These are phyloP conservation scores for Epipyxis sp. DNA, from an alignment of 108 stramenopile genomes.

Conservation along the genomic window DNA sequence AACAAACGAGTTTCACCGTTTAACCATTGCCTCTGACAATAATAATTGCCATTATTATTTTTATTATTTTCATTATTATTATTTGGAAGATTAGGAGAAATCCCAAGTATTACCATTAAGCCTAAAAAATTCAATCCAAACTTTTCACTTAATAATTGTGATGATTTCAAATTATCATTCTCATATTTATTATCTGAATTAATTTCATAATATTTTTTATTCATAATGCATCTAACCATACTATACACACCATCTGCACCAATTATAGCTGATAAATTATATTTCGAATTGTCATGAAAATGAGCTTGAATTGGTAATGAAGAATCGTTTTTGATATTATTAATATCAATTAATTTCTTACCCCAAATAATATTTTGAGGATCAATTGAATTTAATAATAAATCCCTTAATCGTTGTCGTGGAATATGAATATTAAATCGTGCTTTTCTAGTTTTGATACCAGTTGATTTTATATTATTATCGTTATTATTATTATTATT, in stretches of 20 bases:
- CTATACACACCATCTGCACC: conserved; percentile 26
- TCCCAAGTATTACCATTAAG: conserved; percentile 25
- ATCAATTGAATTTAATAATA: neutral
- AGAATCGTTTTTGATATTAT: no score
- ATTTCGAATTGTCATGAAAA: neutral
- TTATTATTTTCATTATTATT: no score
- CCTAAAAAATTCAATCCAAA: neutral
- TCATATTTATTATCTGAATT: no score
- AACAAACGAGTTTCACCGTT: conserved; percentile 14
- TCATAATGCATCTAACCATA: neutral
- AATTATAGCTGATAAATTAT: neutral
- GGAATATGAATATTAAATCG: conserved; percentile 27
- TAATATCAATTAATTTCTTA: neutral
- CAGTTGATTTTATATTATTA: no score
- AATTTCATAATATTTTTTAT: no score
- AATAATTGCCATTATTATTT: neutral
- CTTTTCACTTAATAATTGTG: neutral
- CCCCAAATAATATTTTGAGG: neutral
- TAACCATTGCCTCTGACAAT: conserved; percentile 27
- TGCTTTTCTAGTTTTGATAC: no score
- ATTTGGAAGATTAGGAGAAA: neutral
- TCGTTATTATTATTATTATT: no score
- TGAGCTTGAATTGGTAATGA: no score
- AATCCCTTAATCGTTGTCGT: neutral
- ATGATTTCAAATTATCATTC: neutral